A percentile compares a stretch with the other conserved stretches of the same genome.
These are phyloP conservation scores for Desmodesmus armatus DNA, from an alignment of 139 green algal species.

Conservation along the genomic window DNA sequence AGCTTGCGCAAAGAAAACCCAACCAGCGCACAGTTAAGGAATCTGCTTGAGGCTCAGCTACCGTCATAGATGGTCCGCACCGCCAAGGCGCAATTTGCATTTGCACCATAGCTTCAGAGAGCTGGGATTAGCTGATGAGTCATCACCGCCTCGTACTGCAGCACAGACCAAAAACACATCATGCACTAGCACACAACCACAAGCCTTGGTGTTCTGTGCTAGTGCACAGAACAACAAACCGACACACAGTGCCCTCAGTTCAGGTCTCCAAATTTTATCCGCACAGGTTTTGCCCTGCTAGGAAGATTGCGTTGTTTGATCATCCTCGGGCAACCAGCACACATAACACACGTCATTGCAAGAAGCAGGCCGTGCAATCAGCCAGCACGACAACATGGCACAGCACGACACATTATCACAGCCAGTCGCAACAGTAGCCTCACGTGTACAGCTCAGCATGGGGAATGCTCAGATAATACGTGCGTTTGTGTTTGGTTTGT, in stretches of 20 bases:
- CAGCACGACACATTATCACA: background rate
- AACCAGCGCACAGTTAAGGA: background rate
- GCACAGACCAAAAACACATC: background rate
- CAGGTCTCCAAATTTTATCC: constrained; percentile 47
- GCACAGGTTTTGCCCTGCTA: constrained; percentile 17
- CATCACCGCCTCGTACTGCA: constrained; percentile 19
- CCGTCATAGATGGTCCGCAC: constrained; percentile 44
- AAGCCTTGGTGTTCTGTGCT: background rate
- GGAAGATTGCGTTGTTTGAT: constrained; percentile 37
- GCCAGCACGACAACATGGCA: background rate
- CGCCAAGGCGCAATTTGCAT: background rate
- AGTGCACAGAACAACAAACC: background rate
- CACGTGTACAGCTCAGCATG: constrained; percentile 43
- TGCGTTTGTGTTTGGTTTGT: constrained; percentile 44
- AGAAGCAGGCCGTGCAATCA: background rate
- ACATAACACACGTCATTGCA: background rate
- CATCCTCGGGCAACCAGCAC: constrained; percentile 27
- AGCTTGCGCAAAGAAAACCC: background rate
- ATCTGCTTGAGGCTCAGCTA: constrained; percentile 34
- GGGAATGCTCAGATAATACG: constrained; percentile 48
- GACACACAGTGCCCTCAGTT: constrained; percentile 34
- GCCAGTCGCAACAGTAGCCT: constrained; percentile 21
- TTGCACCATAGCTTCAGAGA: constrained; percentile 30
- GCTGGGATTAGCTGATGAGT: constrained; percentile 35
- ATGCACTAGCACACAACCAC: background rate